Percentiles rank a stretch among this genome's conserved stretches.
These are phyloP conservation scores for Tulasnella calospora DNA, from an alignment of 768 basidiomycete genomes.

Conservation along the genomic window DNA sequence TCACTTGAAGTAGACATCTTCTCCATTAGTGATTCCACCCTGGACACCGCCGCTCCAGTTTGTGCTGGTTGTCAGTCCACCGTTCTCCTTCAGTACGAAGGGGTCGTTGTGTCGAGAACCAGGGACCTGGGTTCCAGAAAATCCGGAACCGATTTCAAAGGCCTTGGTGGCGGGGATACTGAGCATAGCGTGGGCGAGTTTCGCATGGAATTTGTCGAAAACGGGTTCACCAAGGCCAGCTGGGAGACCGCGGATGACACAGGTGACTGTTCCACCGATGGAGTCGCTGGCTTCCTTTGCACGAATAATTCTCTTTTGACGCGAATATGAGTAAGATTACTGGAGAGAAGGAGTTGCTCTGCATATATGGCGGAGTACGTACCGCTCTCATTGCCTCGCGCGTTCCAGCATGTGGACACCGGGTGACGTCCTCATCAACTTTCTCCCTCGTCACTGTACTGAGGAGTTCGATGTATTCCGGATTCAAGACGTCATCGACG, in stretches of 20 bases:
- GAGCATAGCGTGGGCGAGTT: slow-evolving; percentile 94
- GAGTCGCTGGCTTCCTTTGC: slow-evolving; percentile 90
- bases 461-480: slow-evolving; percentile 78
- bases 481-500: slow-evolving; percentile 67
- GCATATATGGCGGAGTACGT: neutral
- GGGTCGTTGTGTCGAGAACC: slow-evolving; percentile 92
- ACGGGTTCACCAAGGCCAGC: slow-evolving; percentile 93
- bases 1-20: slow-evolving; percentile 95
- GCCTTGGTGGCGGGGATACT: slow-evolving; percentile 98
- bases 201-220: slow-evolving; percentile 97
- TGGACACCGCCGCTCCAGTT: slow-evolving; percentile 98
- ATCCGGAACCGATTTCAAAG: slow-evolving; percentile 96
- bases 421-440: slow-evolving; percentile 79
- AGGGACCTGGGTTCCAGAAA: slow-evolving; percentile 88
- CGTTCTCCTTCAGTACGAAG: slow-evolving; percentile 54
- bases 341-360: neutral
- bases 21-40: slow-evolving; percentile 96
- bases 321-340: slow-evolving; percentile 14
- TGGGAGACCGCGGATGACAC: slow-evolving; percentile 87
- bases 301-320: slow-evolving; percentile 75
- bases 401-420: slow-evolving; percentile 88
- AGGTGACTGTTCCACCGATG: slow-evolving; percentile 96
- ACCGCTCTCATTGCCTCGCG: slow-evolving; percentile 69
- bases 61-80: slow-evolving; percentile 72
- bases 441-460: slow-evolving; percentile 74